Evolutionary conservation across 352 stramenopile species (phyloP).

Genomic region (Pythium myriotylum): DNA sequence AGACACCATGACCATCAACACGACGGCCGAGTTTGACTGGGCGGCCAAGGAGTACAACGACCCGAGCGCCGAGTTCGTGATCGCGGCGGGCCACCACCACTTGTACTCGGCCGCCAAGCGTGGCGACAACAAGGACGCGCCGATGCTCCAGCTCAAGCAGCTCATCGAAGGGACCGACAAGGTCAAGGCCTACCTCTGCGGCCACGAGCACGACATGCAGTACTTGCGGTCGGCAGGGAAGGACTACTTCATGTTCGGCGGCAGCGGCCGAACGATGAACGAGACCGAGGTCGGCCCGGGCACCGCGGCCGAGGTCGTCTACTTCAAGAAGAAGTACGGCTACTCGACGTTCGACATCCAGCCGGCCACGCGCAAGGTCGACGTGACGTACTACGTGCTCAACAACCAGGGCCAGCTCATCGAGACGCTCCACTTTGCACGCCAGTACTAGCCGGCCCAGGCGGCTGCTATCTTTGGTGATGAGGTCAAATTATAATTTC

Average conservation of each 20-base stretch:
- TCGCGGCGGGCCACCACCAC: conserved; percentile 39
- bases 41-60: conserved; percentile 30
- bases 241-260: conserved; percentile 46
- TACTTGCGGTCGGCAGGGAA: conserved; percentile 29
- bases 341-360: conserved; percentile 39
- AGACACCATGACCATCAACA: conserved; percentile 37
- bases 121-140: conserved; percentile 33
- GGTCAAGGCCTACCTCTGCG: conserved; percentile 42
- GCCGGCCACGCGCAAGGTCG: conserved; percentile 25
- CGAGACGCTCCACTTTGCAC: conserved; percentile 33
- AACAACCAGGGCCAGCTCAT: conserved; percentile 35
- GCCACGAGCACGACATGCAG: conserved; percentile 53
- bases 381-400: conserved; percentile 42
- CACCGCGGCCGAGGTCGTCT: conserved; percentile 33
- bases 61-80: conserved; percentile 26
- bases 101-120: conserved; percentile 35
- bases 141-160: conserved; percentile 30
- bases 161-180: conserved; percentile 29
- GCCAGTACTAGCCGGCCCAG: conserved; percentile 22
- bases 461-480: no score
- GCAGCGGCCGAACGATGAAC: conserved; percentile 36
- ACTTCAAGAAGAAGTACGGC: conserved; percentile 42
- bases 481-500: conserved; percentile 6
- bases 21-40: conserved; percentile 30
- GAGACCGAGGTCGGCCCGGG: conserved; percentile 29